Conservation (phyloP, 371 early-diverging fungal genomes). For the Mucor lusitanicus region DNA sequence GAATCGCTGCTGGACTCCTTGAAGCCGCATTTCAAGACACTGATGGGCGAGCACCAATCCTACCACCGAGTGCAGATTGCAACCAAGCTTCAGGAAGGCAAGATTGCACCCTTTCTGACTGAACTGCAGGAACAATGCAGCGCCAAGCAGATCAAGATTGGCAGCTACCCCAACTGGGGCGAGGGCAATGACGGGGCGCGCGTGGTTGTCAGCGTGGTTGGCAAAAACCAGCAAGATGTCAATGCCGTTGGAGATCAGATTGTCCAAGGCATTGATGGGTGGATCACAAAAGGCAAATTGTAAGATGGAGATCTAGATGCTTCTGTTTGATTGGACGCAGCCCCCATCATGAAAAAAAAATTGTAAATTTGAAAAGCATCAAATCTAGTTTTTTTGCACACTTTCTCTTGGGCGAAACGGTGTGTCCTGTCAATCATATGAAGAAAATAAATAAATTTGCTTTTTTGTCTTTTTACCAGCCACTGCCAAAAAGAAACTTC, state of each 20-base stretch:
- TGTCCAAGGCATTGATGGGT: slow-evolving; percentile 19
- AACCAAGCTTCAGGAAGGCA: slow-evolving; percentile 55
- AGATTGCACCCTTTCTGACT: slow-evolving; percentile 57
- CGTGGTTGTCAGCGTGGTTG: slow-evolving; percentile 57
- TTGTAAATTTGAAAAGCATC: not conserved
- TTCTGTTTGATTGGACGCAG: not conserved
- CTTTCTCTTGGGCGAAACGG: not conserved
- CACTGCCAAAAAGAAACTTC: slow-evolving; percentile 7
- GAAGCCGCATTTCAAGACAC: slow-evolving; percentile 26
- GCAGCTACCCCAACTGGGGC: slow-evolving; percentile 71
- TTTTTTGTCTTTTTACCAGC: slow-evolving; percentile 4
- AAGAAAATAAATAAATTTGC: slow-evolving; percentile 1
- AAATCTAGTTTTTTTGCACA: not conserved
- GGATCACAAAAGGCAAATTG: slow-evolving; percentile 16
- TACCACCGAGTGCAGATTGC: slow-evolving; percentile 60
- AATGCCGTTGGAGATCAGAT: slow-evolving; percentile 20
- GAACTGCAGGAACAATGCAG: slow-evolving; percentile 45
- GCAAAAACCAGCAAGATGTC: slow-evolving; percentile 41
- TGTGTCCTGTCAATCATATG: not conserved
- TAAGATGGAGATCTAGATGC: slow-evolving; percentile 1
- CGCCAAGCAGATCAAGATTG: slow-evolving; percentile 55
- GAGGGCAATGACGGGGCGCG: slow-evolving; percentile 29
- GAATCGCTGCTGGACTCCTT: slow-evolving; percentile 46
- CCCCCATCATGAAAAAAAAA: slow-evolving; percentile 1
- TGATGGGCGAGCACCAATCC: slow-evolving; percentile 15